Evolutionary conservation across 495 filamentous ascomycete genomes (phyloP), one percentile per base, ranked within the genome.

Genomic region (Annulohypoxylon nitens): DNA sequence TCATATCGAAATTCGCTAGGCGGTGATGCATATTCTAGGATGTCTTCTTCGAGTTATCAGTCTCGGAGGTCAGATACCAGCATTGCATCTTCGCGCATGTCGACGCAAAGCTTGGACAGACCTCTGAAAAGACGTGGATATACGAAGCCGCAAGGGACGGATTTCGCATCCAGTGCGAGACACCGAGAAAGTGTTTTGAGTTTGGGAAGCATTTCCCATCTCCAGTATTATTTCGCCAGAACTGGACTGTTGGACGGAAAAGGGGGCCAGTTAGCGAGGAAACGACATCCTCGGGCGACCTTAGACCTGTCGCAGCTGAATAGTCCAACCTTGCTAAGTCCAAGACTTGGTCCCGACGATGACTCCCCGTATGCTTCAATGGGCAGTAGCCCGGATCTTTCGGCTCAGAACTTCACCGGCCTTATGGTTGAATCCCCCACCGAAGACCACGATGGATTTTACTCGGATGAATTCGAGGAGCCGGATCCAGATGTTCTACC

Each of bases 221-320:
- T 99, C 74, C 96, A 99, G 76, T 97, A 99, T 80, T 99, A 98
- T 79, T 99, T 99, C 79, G 95, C 96, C 41, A 87, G 97, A 58
- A 99, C 96, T 3, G 96, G 96, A 2, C 80, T 99, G 59, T 80
- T 99, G 54, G 96, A 99, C 76, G 94, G 95, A 39, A 98, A 97
- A 79, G 95, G 94, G 16, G 96, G 90, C 55, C 93, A 94, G 66
- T 82, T 95, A 61, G 89, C 91, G 7, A 92, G 92, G 74, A 90
- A 86, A 67, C 84, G 88, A 63, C 91, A 91, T 73, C 87, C 85
- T 66, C 88, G 86, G 72, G 82, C 81, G 9, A 86, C 84, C 8
- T 75, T 88, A 23, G 86, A 89, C 51, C 65, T 86, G 25, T 84
- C 83, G 11, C 66, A 77, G n/a, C 76, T 86, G 14, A 82, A 84